A percentile compares a stretch with the other conserved stretches of the same genome.
These are phyloP conservation scores for Trypanosoma theileri DNA, from an alignment of 208 protist genomes.

Conservation along the genomic window DNA sequence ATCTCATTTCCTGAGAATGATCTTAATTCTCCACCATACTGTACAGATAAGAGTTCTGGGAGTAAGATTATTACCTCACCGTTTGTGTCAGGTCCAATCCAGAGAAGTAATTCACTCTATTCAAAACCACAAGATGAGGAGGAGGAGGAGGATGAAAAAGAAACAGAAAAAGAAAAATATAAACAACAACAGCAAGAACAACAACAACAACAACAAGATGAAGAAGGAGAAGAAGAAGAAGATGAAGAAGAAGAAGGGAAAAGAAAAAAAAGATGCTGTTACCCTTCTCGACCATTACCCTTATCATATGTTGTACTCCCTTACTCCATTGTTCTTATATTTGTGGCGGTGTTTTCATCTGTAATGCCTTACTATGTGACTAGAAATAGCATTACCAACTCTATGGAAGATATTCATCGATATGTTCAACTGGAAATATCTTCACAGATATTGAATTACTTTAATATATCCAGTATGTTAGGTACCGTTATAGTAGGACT, in stretches of 20 bases:
- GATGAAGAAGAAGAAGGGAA: neutral
- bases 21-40: too few relatives aligned
- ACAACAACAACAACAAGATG: neutral
- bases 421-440: conserved; percentile 8
- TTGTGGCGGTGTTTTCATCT: conserved; percentile 1
- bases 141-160: too few relatives aligned
- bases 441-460: conserved; percentile 2
- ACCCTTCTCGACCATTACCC: neutral
- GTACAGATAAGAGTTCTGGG: too few relatives aligned
- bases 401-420: conserved; percentile 1
- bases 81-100: too few relatives aligned
- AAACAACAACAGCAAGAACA: neutral
- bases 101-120: too few relatives aligned
- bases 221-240: neutral
- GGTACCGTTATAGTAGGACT: conserved; percentile 1
- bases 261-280: neutral
- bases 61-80: too few relatives aligned
- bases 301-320: neutral
- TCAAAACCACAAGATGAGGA: too few relatives aligned
- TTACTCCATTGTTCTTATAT: neutral
- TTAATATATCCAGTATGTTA: conserved; percentile 1
- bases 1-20: too few relatives aligned
- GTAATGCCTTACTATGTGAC: conserved; percentile 3
- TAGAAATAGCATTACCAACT: neutral
- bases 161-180: neutral